Evolutionary conservation across 306 rosid species (phyloP), one percentile per base, ranked within the genome.

Genomic region (Arachis stenosperma): DNA sequence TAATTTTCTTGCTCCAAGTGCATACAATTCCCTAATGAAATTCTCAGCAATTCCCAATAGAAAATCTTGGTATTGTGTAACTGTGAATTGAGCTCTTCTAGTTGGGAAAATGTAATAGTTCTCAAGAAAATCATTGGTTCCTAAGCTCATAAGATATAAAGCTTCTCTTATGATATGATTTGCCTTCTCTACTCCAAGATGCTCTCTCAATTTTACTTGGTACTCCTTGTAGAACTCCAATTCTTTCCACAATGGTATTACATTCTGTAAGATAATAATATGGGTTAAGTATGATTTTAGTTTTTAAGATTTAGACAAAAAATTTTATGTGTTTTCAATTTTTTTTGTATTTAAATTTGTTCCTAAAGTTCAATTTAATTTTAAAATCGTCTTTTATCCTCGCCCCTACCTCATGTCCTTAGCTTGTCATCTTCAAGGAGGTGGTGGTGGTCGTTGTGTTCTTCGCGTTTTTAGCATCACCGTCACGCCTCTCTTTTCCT

Each of bases 231-330:
- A 84, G 12, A 8, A 44, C 17, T 77, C 88, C 56, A 84, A 1
- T 41, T 84, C 88, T 60, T 84, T 81, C 88, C 88, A 84, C 0
- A 84, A 29, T 17, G 88, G 88, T 53, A 84, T 81, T 66, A 84
- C 88, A 55, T 83, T 83, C 87, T 83, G 77, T n/a, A 2, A 53
- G 17, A 59, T 36, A 11, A 62, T 62, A 2, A 61, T 36, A 37
- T 22, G 27, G 27, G 27, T 22, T 22, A 22, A 22, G 27, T 22
- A 22, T 22, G 27, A 22, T 22, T 22, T 22, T 22, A 22, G 1
- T 22, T 22, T 22, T 1, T 22, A 22, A 22, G 27, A 22, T 22
- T 22, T 22, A 22, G 27, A 1, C 27, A 22, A 22, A 22, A 22
- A 22, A 22, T 22, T 22, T 22, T 22, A 22, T 22, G 27, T 22